phyloP scores from a whole-genome alignment of 257 asterid species.

The Nicotiana tabacum region DNA sequence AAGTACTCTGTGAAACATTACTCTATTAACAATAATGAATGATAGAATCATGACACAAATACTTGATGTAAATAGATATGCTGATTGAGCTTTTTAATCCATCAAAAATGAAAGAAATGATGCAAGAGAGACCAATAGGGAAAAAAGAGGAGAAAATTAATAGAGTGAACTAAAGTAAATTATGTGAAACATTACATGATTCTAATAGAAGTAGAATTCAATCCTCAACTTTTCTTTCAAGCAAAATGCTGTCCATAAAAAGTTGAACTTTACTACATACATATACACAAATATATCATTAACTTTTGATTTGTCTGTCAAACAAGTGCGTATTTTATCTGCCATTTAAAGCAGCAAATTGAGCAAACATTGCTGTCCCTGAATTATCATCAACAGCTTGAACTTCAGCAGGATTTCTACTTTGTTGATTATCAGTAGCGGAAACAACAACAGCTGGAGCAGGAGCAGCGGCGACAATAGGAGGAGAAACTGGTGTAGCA shows the following conservation, averaged over 20 bases:
- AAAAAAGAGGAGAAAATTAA: neutral
- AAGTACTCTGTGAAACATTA: too few species aligned
- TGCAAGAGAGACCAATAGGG: neutral
- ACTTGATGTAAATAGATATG: neutral
- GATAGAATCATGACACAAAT: neutral
- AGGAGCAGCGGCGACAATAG: neutral
- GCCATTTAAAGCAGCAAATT: constrained; percentile 48
- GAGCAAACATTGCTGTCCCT: constrained; percentile 57
- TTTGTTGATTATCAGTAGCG: constrained; percentile 5
- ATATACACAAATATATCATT: neutral
- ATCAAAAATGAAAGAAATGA: neutral
- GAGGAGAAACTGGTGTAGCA: neutral
- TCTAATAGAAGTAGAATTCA: neutral
- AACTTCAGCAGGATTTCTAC: constrained; percentile 11
- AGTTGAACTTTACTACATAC: neutral
- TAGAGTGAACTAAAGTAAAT: neutral
- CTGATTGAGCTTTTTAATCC: neutral
- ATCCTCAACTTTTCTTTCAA: neutral
- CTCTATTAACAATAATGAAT: neutral
- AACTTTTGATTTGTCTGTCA: neutral
- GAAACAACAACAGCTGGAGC: neutral
- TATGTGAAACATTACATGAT: neutral
- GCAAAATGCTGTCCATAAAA: neutral
- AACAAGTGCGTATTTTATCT: constrained; percentile 21
- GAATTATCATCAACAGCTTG: constrained; percentile 46